Evolutionary conservation across 2,329 filamentous ascomycete genomes (phyloP).

Genomic region (Neofusicoccum parvum): DNA sequence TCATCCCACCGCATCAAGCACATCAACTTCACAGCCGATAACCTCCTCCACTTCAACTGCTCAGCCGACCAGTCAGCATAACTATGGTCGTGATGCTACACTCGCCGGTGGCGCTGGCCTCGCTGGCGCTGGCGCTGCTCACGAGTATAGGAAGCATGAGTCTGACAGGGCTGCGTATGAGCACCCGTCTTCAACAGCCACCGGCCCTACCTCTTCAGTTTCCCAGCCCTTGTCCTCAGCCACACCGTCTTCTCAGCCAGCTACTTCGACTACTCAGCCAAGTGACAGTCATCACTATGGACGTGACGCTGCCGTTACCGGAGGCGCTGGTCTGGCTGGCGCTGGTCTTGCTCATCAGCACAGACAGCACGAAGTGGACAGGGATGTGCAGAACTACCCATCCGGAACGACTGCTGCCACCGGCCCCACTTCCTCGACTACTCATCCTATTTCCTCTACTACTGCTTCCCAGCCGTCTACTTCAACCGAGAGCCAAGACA

Average conservation of each 20-base stretch:
- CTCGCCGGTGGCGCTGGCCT: conserved; percentile 34
- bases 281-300: conserved; percentile 30
- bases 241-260: background rate
- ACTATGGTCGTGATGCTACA: conserved; percentile 35
- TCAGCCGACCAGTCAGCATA: conserved; percentile 24
- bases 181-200: background rate
- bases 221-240: background rate
- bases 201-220: background rate
- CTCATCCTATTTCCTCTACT: background rate
- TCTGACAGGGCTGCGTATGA: background rate
- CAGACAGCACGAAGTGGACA: conserved; percentile 4
- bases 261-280: background rate
- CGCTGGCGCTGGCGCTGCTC: conserved; percentile 27
- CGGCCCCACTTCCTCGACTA: background rate
- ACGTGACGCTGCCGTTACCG: conserved; percentile 34
- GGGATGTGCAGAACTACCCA: background rate
- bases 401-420: background rate
- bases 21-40: background rate
- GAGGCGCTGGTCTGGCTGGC: conserved; percentile 34
- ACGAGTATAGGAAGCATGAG: conserved; percentile 18
- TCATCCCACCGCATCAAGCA: background rate
- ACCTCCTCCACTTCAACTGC: background rate
- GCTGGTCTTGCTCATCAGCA: conserved; percentile 21
- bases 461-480: background rate
- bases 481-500: background rate